Evolutionary conservation across 257 asterid genomes (phyloP).

Genomic region (Solanum pennellii): DNA sequence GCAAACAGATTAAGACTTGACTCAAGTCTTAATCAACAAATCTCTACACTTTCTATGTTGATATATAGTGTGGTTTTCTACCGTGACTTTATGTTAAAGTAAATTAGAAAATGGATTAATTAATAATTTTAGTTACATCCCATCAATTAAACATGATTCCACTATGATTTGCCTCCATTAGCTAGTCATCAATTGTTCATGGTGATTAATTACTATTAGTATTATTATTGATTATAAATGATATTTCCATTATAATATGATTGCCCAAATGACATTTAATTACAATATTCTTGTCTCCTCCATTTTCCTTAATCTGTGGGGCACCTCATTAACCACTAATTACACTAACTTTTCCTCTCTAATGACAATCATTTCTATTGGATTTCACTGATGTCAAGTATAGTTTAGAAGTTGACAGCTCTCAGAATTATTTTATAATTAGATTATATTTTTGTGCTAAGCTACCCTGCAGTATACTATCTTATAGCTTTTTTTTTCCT

Average conservation of each 20-base stretch:
- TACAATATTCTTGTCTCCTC: slow-evolving; percentile 17
- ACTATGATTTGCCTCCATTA: slow-evolving; percentile 4
- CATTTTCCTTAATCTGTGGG: slow-evolving; percentile 11
- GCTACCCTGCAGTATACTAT: background rate
- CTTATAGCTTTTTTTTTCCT: background rate
- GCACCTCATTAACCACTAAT: slow-evolving; percentile 35
- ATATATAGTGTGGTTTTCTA: background rate
- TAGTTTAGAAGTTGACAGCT: slow-evolving; percentile 28
- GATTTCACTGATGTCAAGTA: slow-evolving; percentile 39
- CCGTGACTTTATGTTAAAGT: background rate
- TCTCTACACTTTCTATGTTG: background rate
- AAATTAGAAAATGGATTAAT: background rate
- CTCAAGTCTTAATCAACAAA: background rate
- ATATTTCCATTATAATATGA: slow-evolving; percentile 11
- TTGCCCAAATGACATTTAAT: slow-evolving; percentile 11
- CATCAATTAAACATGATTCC: slow-evolving; percentile 8
- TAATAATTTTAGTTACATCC: slow-evolving; percentile 5
- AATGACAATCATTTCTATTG: slow-evolving; percentile 9
- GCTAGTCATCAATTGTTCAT: background rate
- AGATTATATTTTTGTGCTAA: background rate
- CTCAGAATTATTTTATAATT: slow-evolving; percentile 9
- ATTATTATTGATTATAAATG: background rate
- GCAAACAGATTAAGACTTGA: background rate
- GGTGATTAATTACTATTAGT: background rate
- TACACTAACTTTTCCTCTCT: background rate